Percentiles rank a stretch among this genome's conserved stretches.
Conservation (phyloP, 345 rosid genomes). For the Gossypium rotundifolium region DNA sequence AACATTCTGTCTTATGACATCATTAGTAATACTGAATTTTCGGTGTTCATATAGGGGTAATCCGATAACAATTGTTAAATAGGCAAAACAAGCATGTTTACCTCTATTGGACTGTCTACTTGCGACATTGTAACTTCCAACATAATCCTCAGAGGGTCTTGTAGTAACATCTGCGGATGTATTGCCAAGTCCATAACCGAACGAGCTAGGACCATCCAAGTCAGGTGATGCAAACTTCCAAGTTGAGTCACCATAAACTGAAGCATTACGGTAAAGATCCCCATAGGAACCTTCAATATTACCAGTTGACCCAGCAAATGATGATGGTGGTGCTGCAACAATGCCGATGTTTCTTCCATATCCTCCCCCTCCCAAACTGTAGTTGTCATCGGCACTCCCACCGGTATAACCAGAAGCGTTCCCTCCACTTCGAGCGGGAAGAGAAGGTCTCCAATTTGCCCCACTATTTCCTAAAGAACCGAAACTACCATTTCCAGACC, state of each 20-base stretch:
- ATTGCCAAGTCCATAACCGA: constrained; percentile 58
- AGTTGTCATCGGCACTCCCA: constrained; percentile 34
- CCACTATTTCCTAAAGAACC: constrained; percentile 66
- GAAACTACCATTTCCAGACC: constrained; percentile 49
- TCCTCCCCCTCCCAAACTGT: constrained; percentile 43
- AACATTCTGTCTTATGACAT: background rate
- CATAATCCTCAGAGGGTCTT: constrained; percentile 60
- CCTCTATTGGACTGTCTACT: constrained; percentile 88
- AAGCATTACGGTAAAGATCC: constrained; percentile 53
- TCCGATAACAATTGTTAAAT: background rate
- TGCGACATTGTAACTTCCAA: constrained; percentile 64
- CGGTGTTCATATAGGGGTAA: background rate
- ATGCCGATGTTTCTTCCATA: constrained; percentile 51
- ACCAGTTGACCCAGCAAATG: constrained; percentile 53
- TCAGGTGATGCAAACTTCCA: constrained; percentile 71
- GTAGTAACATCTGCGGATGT: constrained; percentile 59
- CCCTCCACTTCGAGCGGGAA: constrained; percentile 41
- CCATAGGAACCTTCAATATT: constrained; percentile 57
- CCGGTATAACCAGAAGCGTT: constrained; percentile 30
- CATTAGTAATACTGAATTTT: background rate
- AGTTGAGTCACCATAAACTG: constrained; percentile 68
- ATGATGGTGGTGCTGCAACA: constrained; percentile 43
- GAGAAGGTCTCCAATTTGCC: constrained; percentile 62
- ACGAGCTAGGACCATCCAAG: constrained; percentile 55
- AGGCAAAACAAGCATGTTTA: constrained; percentile 18